Conservation (phyloP, 2,329 filamentous ascomycete genomes). For the Calonectria multiphialidica region DNA sequence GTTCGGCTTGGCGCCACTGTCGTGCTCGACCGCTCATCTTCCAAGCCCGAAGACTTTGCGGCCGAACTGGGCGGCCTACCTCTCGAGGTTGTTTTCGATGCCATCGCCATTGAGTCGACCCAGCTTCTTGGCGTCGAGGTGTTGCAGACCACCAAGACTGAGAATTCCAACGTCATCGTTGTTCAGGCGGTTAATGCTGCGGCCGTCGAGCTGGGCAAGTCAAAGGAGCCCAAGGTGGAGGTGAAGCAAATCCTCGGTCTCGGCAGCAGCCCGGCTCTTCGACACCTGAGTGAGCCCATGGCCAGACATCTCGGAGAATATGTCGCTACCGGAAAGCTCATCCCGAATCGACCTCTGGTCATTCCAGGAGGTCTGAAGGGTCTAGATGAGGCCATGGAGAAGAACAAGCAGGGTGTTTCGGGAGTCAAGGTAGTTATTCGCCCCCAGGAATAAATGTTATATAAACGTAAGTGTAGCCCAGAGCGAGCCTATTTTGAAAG, state of each 20-base stretch:
- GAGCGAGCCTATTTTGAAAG: no score
- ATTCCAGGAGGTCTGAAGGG: not conserved
- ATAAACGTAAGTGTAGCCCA: no score
- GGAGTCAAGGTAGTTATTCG: not conserved
- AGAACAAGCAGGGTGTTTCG: not conserved
- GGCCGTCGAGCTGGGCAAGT: not conserved
- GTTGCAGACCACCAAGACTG: not conserved
- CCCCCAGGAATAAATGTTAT: not conserved
- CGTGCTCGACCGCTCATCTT: not conserved
- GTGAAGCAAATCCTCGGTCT: not conserved
- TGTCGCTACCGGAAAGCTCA: not conserved
- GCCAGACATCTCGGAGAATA: not conserved
- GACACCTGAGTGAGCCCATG: constrained; percentile 4
- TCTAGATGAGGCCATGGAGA: not conserved
- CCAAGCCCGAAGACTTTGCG: not conserved
- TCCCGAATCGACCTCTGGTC: not conserved
- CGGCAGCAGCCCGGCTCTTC: not conserved
- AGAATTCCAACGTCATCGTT: not conserved
- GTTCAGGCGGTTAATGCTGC: not conserved
- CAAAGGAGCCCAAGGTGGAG: not conserved
- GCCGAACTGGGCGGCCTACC: not conserved
- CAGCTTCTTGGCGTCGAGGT: not conserved
- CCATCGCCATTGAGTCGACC: not conserved
- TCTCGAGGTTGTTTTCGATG: not conserved
- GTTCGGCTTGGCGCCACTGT: not conserved